Evolutionary conservation across 441 rosid genomes (phyloP).

Genomic region (Adansonia madagascariensis): DNA sequence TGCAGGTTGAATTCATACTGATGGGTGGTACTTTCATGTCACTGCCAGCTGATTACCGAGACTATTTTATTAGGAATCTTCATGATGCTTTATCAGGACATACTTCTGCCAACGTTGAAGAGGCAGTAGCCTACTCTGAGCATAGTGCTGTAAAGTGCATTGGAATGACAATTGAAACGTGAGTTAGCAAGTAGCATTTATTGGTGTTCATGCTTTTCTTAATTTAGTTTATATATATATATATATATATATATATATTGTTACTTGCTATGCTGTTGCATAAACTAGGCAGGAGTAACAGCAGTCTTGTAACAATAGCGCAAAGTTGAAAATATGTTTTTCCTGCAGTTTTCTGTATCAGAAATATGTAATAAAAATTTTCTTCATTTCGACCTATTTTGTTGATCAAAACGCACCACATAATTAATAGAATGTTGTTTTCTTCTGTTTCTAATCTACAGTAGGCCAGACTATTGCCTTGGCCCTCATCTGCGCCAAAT

Average conservation of each 20-base stretch:
- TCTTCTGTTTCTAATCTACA: constrained; percentile 37
- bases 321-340: neutral
- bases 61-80: constrained; percentile 88
- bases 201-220: neutral
- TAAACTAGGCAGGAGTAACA: neutral
- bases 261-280: neutral
- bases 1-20: constrained; percentile 94
- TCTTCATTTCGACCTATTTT: neutral
- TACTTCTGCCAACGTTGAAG: constrained; percentile 91
- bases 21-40: constrained; percentile 99
- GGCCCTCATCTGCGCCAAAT: constrained; percentile 98
- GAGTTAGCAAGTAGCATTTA: constrained; percentile 39
- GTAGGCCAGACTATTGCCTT: constrained; percentile 99
- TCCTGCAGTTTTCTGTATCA: neutral
- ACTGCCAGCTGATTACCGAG: constrained; percentile 91
- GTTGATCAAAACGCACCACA: neutral
- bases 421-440: constrained; percentile 14
- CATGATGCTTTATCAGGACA: constrained; percentile 98
- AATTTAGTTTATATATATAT: neutral
- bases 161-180: constrained; percentile 99
- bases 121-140: constrained; percentile 97
- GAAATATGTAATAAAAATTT: neutral
- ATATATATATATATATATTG: neutral
- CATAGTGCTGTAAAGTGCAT: constrained; percentile 93
- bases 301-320: neutral